Conservation (phyloP, 495 filamentous ascomycete species). For the Penicillium samsonianum region DNA sequence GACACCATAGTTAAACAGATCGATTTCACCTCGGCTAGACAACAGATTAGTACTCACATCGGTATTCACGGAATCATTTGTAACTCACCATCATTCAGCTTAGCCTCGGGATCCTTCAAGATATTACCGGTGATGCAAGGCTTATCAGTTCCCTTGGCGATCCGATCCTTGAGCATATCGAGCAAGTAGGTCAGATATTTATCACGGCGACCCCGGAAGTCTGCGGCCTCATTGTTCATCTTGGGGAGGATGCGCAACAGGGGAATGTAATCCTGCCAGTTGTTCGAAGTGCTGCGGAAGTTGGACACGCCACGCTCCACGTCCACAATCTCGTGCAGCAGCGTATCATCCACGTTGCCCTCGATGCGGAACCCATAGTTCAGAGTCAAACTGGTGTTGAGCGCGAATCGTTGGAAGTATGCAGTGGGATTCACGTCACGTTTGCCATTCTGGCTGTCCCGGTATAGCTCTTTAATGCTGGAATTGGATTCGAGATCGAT, state of each 20-base stretch:
- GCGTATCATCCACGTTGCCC: slow-evolving; percentile 56
- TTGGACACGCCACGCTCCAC: slow-evolving; percentile 65
- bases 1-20: slow-evolving; percentile 77
- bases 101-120: slow-evolving; percentile 64
- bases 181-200: slow-evolving; percentile 61
- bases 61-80: neutral
- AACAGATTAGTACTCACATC: slow-evolving; percentile 5
- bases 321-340: slow-evolving; percentile 62
- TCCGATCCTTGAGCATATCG: slow-evolving; percentile 59
- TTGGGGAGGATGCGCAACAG: slow-evolving; percentile 60
- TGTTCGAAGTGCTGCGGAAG: slow-evolving; percentile 66
- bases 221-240: slow-evolving; percentile 51
- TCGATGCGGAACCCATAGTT: slow-evolving; percentile 67
- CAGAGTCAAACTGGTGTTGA: slow-evolving; percentile 65
- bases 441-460: slow-evolving; percentile 56
- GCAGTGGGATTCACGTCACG: slow-evolving; percentile 63
- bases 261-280: slow-evolving; percentile 72
- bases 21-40: slow-evolving; percentile 64
- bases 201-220: slow-evolving; percentile 56
- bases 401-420: slow-evolving; percentile 67
- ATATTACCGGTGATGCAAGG: slow-evolving; percentile 72
- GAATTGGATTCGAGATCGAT: slow-evolving; percentile 67
- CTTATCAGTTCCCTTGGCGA: slow-evolving; percentile 63
- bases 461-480: slow-evolving; percentile 64
- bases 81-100: slow-evolving; percentile 57